Evolutionary conservation across 2,329 filamentous ascomycete species (phyloP).

Genomic region (Verticillium isaacii): DNA sequence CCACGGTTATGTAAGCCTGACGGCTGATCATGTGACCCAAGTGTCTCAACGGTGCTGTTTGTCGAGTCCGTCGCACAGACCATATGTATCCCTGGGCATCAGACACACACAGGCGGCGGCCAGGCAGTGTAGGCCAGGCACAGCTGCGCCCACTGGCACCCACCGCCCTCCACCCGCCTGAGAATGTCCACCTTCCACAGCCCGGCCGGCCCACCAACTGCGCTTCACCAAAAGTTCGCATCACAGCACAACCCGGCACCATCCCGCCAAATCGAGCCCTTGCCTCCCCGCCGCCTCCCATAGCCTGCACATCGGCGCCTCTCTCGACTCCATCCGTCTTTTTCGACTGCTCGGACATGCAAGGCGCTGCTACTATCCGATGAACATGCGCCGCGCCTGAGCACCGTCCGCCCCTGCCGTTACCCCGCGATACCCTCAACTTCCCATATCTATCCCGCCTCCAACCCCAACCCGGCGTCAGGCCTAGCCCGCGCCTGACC

Average conservation of each 20-base stretch:
- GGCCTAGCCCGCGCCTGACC: background rate
- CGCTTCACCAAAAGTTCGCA: background rate
- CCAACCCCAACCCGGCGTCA: background rate
- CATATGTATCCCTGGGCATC: background rate
- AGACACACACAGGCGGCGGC: background rate
- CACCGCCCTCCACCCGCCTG: background rate
- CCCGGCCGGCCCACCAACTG: background rate
- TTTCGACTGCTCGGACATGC: background rate
- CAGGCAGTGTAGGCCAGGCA: background rate
- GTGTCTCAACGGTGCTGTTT: background rate
- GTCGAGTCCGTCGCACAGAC: background rate
- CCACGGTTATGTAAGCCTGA: too few species aligned
- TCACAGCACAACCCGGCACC: background rate
- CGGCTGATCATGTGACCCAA: background rate
- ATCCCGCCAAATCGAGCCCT: background rate
- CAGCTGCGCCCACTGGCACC: background rate
- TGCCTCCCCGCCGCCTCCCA: background rate
- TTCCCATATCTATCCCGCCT: background rate
- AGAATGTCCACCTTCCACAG: background rate
- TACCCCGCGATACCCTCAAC: background rate
- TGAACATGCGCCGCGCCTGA: background rate
- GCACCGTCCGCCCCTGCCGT: background rate
- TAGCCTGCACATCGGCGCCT: background rate
- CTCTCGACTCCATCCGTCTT: background rate
- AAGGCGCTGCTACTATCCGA: background rate